Conservation (phyloP, 441 rosid genomes). For the Aquilaria agallochum region DNA sequence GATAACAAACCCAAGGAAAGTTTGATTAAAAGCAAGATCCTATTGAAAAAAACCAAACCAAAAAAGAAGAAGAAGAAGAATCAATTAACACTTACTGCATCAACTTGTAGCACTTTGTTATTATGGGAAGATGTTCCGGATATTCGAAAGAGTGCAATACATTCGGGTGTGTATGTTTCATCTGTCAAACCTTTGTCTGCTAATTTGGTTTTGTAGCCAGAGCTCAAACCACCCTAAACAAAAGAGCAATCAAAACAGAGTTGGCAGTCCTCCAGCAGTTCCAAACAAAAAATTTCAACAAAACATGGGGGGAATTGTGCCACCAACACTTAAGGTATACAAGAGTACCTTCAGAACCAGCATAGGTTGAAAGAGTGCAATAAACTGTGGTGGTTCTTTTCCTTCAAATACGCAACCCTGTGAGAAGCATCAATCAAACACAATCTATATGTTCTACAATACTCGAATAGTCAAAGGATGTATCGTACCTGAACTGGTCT, state of each 20-base stretch:
- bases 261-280: background rate
- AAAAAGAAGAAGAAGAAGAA: constrained; percentile 3
- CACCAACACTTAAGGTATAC: constrained; percentile 1
- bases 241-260: constrained; percentile 12
- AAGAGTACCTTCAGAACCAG: constrained; percentile 70
- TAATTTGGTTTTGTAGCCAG: constrained; percentile 60
- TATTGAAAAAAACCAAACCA: background rate
- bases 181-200: constrained; percentile 56
- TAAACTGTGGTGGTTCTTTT: constrained; percentile 87
- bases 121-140: constrained; percentile 77
- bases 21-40: too few species aligned
- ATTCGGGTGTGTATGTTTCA: constrained; percentile 67
- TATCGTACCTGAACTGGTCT: constrained; percentile 80
- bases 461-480: constrained; percentile 4
- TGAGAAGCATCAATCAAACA: constrained; percentile 24
- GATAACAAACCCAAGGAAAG: too few species aligned
- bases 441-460: constrained; percentile 14
- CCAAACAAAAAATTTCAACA: too few species aligned
- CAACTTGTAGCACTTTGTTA: constrained; percentile 73
- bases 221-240: constrained; percentile 80
- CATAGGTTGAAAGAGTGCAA: constrained; percentile 92
- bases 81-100: constrained; percentile 44
- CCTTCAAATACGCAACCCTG: constrained; percentile 84
- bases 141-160: constrained; percentile 68
- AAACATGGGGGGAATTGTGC: background rate